A percentile compares a stretch with the other conserved stretches of the same genome.
These are phyloP conservation scores for Candida koratica DNA, from an alignment of 805 yeast species.

Conservation along the genomic window DNA sequence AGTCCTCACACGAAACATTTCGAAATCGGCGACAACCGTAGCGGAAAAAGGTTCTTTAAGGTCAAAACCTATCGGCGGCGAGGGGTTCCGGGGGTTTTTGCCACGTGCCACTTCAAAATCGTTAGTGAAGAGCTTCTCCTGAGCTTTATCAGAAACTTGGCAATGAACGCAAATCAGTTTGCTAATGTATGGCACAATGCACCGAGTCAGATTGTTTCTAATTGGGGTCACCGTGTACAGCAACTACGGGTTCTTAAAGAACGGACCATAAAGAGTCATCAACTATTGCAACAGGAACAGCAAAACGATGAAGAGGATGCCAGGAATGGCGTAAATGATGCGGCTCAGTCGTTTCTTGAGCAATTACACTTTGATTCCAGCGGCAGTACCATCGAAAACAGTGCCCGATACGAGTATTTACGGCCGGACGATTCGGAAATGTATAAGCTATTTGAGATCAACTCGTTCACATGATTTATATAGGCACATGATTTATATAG, in stretches of 20 bases:
- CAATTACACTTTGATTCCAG: conserved; percentile 21
- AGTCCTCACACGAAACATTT: conserved; percentile 48
- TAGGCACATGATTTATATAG: too few relatives aligned
- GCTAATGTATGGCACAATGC: conserved; percentile 68
- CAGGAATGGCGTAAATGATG: conserved; percentile 15
- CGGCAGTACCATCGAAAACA: conserved; percentile 4
- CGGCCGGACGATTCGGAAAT: conserved; percentile 17
- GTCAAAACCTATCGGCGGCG: conserved; percentile 62
- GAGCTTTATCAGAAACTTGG: conserved; percentile 60
- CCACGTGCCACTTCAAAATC: conserved; percentile 72
- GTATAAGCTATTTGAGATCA: conserved; percentile 28
- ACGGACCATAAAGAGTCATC: conserved; percentile 26
- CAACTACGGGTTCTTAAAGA: conserved; percentile 42
- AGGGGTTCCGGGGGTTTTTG: conserved; percentile 73
- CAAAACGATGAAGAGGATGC: conserved; percentile 12
- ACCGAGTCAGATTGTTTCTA: conserved; percentile 39
- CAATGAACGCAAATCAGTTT: conserved; percentile 63
- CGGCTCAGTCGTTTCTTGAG: conserved; percentile 32
- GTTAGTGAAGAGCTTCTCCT: conserved; percentile 59
- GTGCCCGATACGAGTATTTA: conserved; percentile 21
- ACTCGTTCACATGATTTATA: conserved; percentile 11
- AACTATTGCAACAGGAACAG: conserved; percentile 22
- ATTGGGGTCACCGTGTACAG: conserved; percentile 64
- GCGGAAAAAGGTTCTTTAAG: conserved; percentile 40
- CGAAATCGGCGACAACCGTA: conserved; percentile 4